Percentiles rank a stretch among this genome's conserved stretches.
phyloP scores from a whole-genome alignment of 345 rosid genomes.

The Barbarea vulgaris region DNA sequence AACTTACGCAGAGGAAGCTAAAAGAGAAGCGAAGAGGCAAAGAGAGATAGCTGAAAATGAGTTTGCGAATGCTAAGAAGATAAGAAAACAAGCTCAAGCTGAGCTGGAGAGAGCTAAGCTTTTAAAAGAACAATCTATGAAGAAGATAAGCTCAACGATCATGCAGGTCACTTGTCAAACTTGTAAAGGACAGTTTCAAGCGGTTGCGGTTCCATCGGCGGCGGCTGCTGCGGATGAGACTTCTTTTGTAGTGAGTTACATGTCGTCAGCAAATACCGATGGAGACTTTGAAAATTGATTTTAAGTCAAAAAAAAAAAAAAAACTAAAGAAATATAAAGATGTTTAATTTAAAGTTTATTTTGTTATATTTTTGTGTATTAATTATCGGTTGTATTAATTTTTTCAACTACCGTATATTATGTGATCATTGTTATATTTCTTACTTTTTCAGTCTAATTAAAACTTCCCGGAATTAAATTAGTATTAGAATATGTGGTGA shows the following conservation, averaged over 20 bases:
- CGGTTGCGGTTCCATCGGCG: conserved; percentile 38
- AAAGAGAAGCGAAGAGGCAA: conserved; percentile 68
- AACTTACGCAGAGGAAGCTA: conserved; percentile 69
- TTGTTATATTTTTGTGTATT: conserved; percentile 26
- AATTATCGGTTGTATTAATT: background rate
- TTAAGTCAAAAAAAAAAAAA: too few species aligned
- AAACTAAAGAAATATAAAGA: background rate
- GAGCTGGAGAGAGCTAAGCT: conserved; percentile 72
- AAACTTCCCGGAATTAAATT: background rate
- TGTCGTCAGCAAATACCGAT: conserved; percentile 81
- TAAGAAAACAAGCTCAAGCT: conserved; percentile 69
- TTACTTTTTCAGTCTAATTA: background rate
- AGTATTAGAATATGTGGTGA: background rate
- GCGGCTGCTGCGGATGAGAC: conserved; percentile 60
- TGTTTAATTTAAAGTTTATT: conserved; percentile 10
- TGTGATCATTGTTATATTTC: conserved; percentile 11
- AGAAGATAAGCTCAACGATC: conserved; percentile 61
- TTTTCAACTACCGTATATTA: conserved; percentile 5
- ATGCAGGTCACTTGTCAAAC: conserved; percentile 77
- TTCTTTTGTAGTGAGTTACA: conserved; percentile 72
- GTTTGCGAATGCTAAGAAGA: conserved; percentile 67
- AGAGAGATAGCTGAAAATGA: conserved; percentile 78
- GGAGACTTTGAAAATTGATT: conserved; percentile 44
- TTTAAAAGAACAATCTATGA: conserved; percentile 68
- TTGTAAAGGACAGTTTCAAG: conserved; percentile 70